Conservation (phyloP, 805 yeast genomes). For the Priceomyces fermenticarens region DNA sequence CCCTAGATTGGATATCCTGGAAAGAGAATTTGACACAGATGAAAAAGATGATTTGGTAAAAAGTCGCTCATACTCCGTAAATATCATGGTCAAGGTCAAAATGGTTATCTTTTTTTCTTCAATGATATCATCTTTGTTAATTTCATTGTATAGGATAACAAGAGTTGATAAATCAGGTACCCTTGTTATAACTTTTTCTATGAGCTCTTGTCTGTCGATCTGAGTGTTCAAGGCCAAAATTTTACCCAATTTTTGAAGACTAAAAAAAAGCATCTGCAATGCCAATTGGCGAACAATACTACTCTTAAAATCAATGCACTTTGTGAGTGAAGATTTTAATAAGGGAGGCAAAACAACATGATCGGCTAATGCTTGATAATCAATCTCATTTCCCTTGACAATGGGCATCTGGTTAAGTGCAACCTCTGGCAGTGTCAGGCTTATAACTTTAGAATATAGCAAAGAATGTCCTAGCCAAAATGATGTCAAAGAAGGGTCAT, state of each 20-base stretch:
- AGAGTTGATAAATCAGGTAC: constrained; percentile 54
- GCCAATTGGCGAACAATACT: constrained; percentile 61
- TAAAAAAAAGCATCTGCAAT: constrained; percentile 54
- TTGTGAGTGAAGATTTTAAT: constrained; percentile 53
- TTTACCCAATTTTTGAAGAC: constrained; percentile 51
- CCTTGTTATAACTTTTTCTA: constrained; percentile 21
- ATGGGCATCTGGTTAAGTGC: background rate
- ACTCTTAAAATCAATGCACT: constrained; percentile 45
- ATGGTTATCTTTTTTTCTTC: constrained; percentile 42
- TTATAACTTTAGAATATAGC: constrained; percentile 57
- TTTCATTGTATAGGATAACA: constrained; percentile 41
- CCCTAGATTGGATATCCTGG: constrained; percentile 15
- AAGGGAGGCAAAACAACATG: constrained; percentile 63
- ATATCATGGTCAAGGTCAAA: constrained; percentile 45
- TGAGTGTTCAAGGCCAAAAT: constrained; percentile 24
- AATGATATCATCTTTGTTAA: constrained; percentile 20
- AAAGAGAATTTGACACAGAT: constrained; percentile 17
- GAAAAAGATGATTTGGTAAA: constrained; percentile 22
- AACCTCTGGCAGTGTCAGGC: constrained; percentile 48
- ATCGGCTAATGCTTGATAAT: constrained; percentile 41
- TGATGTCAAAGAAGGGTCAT: constrained; percentile 76
- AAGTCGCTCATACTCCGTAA: constrained; percentile 36
- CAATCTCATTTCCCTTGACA: constrained; percentile 21
- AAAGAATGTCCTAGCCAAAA: constrained; percentile 80
- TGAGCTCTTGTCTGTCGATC: constrained; percentile 21